Conservation (phyloP, 2,329 filamentous ascomycete genomes). For the Talaromyces albobiverticillius region DNA sequence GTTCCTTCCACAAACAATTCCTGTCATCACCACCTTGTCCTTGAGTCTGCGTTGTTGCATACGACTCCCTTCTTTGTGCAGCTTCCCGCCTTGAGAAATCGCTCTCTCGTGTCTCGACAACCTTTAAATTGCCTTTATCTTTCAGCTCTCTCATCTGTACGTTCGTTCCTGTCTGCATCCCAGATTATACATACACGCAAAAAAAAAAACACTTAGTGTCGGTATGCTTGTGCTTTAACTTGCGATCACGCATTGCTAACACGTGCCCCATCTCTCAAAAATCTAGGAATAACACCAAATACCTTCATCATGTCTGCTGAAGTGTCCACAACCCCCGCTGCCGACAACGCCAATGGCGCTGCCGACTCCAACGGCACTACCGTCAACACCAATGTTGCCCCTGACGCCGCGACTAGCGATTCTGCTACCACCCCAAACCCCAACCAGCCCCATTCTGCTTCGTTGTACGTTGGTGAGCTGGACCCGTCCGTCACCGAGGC, state of each 20-base stretch:
- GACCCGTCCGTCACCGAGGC: constrained; percentile 97
- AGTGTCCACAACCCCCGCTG: constrained; percentile 67
- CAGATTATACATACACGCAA: neutral
- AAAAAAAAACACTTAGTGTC: neutral
- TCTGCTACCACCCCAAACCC: constrained; percentile 62
- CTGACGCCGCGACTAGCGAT: constrained; percentile 41
- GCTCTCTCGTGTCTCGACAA: constrained; percentile 1
- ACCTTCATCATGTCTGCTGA: constrained; percentile 73
- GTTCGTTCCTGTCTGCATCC: neutral
- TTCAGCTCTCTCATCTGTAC: constrained; percentile 11
- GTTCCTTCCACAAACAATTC: constrained; percentile 17
- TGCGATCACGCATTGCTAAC: constrained; percentile 4
- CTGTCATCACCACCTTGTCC: constrained; percentile 16
- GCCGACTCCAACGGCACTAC: constrained; percentile 50
- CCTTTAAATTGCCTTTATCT: neutral
- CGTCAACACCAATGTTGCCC: constrained; percentile 67
- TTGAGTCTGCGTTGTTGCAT: constrained; percentile 1
- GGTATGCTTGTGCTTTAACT: neutral
- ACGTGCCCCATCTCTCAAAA: neutral
- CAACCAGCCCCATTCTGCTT: constrained; percentile 89
- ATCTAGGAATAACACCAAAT: constrained; percentile 59
- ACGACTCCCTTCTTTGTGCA: constrained; percentile 7
- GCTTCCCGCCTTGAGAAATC: neutral
- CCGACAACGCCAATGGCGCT: constrained; percentile 50
- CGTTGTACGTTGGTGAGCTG: constrained; percentile 97